These are phyloP conservation scores for Aspergillus transmontanensis DNA, from an alignment of 2,329 filamentous ascomycete species.

Conservation along the genomic window DNA sequence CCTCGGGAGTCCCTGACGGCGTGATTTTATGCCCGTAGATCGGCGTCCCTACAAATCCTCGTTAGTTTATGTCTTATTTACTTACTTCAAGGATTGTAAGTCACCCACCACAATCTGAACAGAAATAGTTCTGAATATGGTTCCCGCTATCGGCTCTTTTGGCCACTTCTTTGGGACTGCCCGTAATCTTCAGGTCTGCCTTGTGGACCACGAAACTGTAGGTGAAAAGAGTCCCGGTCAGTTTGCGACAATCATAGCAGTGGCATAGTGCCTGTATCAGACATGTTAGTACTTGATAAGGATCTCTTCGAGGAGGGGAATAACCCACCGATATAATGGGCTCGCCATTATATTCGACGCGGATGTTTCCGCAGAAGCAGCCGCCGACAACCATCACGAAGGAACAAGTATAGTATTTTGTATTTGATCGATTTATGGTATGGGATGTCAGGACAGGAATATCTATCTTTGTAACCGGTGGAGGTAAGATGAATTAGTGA, in stretches of 20 bases:
- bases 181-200: slow-evolving; percentile 31
- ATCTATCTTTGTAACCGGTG: too few relatives aligned
- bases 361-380: slow-evolving; percentile 42
- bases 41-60: slow-evolving; percentile 25
- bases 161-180: slow-evolving; percentile 36
- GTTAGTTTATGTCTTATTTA: slow-evolving; percentile 6
- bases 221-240: slow-evolving; percentile 34
- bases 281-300: not conserved
- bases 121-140: slow-evolving; percentile 39
- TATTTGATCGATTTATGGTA: too few relatives aligned
- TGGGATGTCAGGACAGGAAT: too few relatives aligned
- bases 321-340: slow-evolving; percentile 32
- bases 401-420: not conserved
- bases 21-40: slow-evolving; percentile 30
- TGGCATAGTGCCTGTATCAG: slow-evolving; percentile 37
- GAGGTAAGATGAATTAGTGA: accelerated
- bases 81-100: too few relatives aligned
- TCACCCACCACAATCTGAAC: slow-evolving; percentile 38
- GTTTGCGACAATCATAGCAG: slow-evolving; percentile 44
- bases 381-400: slow-evolving; percentile 33
- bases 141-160: slow-evolving; percentile 42
- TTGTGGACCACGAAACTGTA: slow-evolving; percentile 35
- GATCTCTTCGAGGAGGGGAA: not conserved
- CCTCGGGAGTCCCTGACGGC: slow-evolving; percentile 21
- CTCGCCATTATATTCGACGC: slow-evolving; percentile 35